Percentiles rank a stretch among this genome's conserved stretches.
These are phyloP conservation scores for Lactarius akahatsu DNA, from an alignment of 768 basidiomycete genomes.

Conservation along the genomic window DNA sequence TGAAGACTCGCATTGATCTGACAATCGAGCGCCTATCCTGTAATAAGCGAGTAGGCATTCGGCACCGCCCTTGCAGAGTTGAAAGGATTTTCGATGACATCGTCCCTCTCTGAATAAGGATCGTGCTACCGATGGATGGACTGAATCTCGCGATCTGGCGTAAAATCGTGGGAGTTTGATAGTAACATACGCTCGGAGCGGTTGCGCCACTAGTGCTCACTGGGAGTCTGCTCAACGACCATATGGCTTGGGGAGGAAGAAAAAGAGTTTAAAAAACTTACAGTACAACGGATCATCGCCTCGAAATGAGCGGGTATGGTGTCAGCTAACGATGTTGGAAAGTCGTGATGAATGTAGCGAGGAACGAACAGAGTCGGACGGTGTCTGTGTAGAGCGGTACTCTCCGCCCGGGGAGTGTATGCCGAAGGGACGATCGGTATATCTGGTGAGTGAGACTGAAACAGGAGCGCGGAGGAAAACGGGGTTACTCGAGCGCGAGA, in stretches of 20 bases:
- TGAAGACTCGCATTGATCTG: slow-evolving; percentile 18
- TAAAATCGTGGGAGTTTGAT: slow-evolving; percentile 16
- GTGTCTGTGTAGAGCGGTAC: not conserved
- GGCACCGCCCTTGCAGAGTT: slow-evolving; percentile 14
- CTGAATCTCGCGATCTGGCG: slow-evolving; percentile 19
- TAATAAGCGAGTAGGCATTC: slow-evolving; percentile 5
- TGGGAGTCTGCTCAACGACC: not conserved
- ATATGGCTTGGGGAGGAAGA: not conserved
- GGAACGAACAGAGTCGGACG: slow-evolving; percentile 10
- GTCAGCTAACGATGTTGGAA: slow-evolving; percentile 15
- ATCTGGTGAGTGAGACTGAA: slow-evolving; percentile 16
- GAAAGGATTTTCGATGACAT: slow-evolving; percentile 17
- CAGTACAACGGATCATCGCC: slow-evolving; percentile 11
- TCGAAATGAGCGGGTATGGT: slow-evolving; percentile 20
- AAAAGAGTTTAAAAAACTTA: not conserved
- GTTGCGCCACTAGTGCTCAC: slow-evolving; percentile 10
- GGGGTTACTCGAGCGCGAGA: slow-evolving; percentile 3
- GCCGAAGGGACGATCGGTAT: slow-evolving; percentile 20
- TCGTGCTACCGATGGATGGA: slow-evolving; percentile 17
- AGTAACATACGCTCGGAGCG: not conserved
- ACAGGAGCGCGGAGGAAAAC: slow-evolving; percentile 11
- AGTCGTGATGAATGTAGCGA: slow-evolving; percentile 4
- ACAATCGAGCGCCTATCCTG: slow-evolving; percentile 10
- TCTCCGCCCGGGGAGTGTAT: slow-evolving; percentile 14
- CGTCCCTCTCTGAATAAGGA: slow-evolving; percentile 9